These are phyloP conservation scores for Dendrobium chrysotoxum DNA, from an alignment of 106 monocot species.

Conservation along the genomic window DNA sequence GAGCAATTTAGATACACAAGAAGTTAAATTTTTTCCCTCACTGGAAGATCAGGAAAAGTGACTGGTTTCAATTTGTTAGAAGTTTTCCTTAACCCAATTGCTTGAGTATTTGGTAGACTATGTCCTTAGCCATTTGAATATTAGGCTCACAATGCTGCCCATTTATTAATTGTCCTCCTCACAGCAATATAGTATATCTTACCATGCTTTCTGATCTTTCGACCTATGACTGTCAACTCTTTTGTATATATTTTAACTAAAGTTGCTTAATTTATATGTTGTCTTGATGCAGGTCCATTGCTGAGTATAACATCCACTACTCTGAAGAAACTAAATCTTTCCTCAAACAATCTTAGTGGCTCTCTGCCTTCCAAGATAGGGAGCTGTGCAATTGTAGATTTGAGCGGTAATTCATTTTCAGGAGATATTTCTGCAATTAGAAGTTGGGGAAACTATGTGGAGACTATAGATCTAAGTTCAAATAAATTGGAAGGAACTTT, in stretches of 20 bases:
- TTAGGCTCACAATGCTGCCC: too few species aligned
- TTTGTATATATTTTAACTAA: background rate
- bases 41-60: too few species aligned
- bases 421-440: slow-evolving; percentile 50
- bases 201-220: background rate
- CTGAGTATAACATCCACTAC: slow-evolving; percentile 49
- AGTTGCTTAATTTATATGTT: slow-evolving; percentile 5
- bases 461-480: slow-evolving; percentile 57
- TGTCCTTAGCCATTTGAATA: too few species aligned
- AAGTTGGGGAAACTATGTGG: slow-evolving; percentile 67
- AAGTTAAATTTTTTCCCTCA: too few species aligned
- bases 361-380: slow-evolving; percentile 54
- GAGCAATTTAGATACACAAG: too few species aligned
- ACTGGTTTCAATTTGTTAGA: too few species aligned
- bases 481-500: slow-evolving; percentile 54
- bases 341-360: slow-evolving; percentile 54
- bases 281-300: slow-evolving; percentile 42
- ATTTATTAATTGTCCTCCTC: too few species aligned
- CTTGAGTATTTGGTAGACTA: too few species aligned
- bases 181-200: background rate
- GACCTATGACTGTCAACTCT: background rate
- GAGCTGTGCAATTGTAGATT: slow-evolving; percentile 51
- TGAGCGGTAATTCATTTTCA: slow-evolving; percentile 53
- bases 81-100: too few species aligned
- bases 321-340: slow-evolving; percentile 60